phyloP scores from a whole-genome alignment of 108 stramenopile species.

The Thalassiosira profunda region DNA sequence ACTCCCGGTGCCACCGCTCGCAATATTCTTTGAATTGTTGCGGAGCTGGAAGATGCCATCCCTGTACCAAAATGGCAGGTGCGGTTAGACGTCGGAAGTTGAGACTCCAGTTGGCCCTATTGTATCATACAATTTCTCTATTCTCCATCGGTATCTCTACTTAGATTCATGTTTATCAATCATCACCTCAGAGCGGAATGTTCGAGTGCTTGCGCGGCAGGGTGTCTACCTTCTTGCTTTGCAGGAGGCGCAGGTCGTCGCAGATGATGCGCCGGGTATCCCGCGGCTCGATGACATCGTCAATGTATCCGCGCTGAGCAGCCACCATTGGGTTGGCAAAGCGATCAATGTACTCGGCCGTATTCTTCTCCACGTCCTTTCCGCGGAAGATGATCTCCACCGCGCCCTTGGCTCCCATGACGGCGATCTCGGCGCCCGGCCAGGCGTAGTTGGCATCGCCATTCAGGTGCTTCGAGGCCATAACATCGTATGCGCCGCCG shows the following conservation, averaged over 20 bases:
- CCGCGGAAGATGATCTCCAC: constrained; percentile 99
- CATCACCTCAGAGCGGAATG: constrained; percentile 92
- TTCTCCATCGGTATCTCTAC: too few relatives aligned
- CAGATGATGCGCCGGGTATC: constrained; percentile 91
- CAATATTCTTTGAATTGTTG: too few relatives aligned
- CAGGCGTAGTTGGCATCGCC: constrained; percentile 99
- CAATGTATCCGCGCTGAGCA: constrained; percentile 94
- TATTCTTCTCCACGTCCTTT: constrained; percentile 94
- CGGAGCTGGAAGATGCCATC: too few relatives aligned
- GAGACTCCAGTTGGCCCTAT: too few relatives aligned
- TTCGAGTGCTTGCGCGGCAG: constrained; percentile 95
- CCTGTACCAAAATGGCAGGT: too few relatives aligned
- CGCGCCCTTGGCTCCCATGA: constrained; percentile 99
- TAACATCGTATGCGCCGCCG: constrained; percentile 99
- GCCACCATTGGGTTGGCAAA: constrained; percentile 98
- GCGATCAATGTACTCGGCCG: constrained; percentile 88
- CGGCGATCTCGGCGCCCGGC: constrained; percentile 97
- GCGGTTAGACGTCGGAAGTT: too few relatives aligned
- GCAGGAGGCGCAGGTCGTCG: constrained; percentile 93
- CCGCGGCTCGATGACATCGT: constrained; percentile 97
- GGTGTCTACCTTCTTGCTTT: constrained; percentile 83
- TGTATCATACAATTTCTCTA: too few relatives aligned
- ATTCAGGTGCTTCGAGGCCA: constrained; percentile 98
- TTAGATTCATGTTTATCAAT: too few relatives aligned
- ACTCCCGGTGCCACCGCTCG: too few relatives aligned